Base-by-base conservation (phyloP, 2,329 filamentous ascomycete species). In the Clonostachys rhizophaga region DNA sequence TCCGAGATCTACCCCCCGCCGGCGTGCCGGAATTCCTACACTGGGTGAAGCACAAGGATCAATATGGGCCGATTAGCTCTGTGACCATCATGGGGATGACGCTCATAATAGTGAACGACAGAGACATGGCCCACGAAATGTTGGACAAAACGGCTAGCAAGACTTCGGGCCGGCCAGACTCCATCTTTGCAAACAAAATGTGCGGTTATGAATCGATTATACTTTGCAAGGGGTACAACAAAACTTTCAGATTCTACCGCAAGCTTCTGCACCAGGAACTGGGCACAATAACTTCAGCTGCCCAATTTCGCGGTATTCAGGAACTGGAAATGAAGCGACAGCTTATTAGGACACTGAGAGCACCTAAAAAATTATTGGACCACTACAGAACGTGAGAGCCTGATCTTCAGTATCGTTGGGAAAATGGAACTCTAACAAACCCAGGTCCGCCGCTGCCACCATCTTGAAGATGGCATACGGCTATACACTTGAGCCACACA, bases 61-160 rank as follows among this genome's bases (percentile, higher is more conserved):
- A 50, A 11, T 64, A 64, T 44, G 61, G 61, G 1, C 55, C 54
- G 2, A 49, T 61, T 16, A 59, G 63, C 45, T 57, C 55, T 4
- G 18, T 57, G 6, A 54, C 43, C 5, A 46, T 50, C 2, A 13
- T 54, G 16, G 52, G 66, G 51, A 58, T 60, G 48, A 68, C 68
- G 2, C 53, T 71, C 13, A 50, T 75, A 24, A 54, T 75, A n/a
- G 46, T 74, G 1, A 61, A 72, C 47, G 68, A 70, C 45, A 52
- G 56, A 45, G 48, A 63, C 10, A 49, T 64, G 7, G 64, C 65
- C 1, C 34, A 54, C 7, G 64, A 71, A 3, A 54, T 72, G 4
- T 51, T 72, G 16, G 62, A 47, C 40, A 59, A 50, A 43, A 52
- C 33, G 37, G 51, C 52, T 36, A 36, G 45, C 13, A 58, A 51